Conservation (phyloP, 306 rosid species). For the Sicyos edulis region DNA sequence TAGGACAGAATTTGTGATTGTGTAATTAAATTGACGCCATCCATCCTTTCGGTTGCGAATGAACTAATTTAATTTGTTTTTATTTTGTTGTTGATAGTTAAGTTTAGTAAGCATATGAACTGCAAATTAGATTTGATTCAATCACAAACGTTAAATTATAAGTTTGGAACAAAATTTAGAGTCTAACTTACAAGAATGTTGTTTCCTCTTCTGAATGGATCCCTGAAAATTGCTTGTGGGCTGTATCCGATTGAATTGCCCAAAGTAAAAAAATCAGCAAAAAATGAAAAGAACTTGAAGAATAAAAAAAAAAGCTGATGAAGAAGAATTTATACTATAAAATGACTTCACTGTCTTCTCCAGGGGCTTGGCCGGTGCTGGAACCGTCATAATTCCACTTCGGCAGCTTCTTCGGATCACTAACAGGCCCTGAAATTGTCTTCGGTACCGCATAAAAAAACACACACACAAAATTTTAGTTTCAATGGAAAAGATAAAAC, state of each 20-base stretch:
- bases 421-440: slow-evolving; percentile 49
- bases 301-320: neutral
- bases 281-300: neutral
- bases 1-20: too few relatives aligned
- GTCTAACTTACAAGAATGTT: slow-evolving; percentile 36
- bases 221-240: slow-evolving; percentile 59
- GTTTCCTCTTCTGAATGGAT: slow-evolving; percentile 59
- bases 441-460: slow-evolving; percentile 6
- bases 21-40: too few relatives aligned
- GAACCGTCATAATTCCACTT: slow-evolving; percentile 71
- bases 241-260: slow-evolving; percentile 21
- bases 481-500: neutral
- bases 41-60: too few relatives aligned
- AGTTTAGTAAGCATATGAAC: too few relatives aligned
- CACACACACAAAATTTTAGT: neutral
- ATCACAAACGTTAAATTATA: too few relatives aligned
- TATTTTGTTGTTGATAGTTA: too few relatives aligned
- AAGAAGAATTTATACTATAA: slow-evolving; percentile 29
- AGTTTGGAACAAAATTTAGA: too few relatives aligned
- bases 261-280: neutral
- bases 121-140: too few relatives aligned
- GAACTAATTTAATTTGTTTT: too few relatives aligned
- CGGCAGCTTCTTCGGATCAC: slow-evolving; percentile 53
- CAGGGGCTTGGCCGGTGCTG: slow-evolving; percentile 67
- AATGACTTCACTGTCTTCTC: slow-evolving; percentile 60